Evolutionary conservation across 2,329 filamentous ascomycete species (phyloP).

Genomic region (Neonectria sp.): DNA sequence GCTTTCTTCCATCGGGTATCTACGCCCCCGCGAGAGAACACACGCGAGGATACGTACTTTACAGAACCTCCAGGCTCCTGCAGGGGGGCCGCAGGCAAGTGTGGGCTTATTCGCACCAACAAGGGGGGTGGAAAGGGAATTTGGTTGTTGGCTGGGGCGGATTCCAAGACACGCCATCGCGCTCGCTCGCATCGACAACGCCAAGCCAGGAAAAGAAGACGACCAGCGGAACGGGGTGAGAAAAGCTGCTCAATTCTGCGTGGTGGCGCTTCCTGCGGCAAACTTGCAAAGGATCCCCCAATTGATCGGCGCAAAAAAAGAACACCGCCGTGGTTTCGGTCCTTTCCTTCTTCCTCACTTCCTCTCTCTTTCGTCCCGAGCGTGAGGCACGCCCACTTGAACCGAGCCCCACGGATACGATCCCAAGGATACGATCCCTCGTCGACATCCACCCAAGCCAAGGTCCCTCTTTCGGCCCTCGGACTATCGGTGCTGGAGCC

Average conservation of each 20-base stretch:
- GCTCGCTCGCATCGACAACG: conserved; percentile 32
- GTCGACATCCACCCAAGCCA: conserved; percentile 36
- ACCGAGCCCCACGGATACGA: conserved; percentile 17
- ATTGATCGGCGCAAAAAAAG: neutral
- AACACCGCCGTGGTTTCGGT: neutral
- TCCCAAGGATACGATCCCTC: conserved; percentile 29
- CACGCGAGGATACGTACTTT: conserved; percentile 14
- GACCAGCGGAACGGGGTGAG: neutral
- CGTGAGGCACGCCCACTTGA: neutral
- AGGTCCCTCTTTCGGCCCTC: conserved; percentile 43
- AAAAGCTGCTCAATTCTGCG: conserved; percentile 18
- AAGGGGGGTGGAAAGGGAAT: conserved; percentile 38
- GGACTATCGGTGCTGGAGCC: conserved; percentile 37
- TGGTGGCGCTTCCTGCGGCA: conserved; percentile 26
- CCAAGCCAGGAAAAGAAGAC: conserved; percentile 30
- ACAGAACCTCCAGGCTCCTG: conserved; percentile 27
- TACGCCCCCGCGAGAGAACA: conserved; percentile 7
- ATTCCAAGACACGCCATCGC: conserved; percentile 38
- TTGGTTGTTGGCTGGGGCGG: conserved; percentile 34
- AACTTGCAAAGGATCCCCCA: conserved; percentile 5
- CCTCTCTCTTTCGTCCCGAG: neutral
- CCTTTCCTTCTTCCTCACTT: neutral
- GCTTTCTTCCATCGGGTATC: conserved; percentile 12
- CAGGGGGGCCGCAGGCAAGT: conserved; percentile 38
- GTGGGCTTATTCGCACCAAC: conserved; percentile 45